Evolutionary conservation across 1,284 basidiomycete genomes (phyloP), one percentile per base, ranked within the genome.

Genomic region (Leccinum huronense): DNA sequence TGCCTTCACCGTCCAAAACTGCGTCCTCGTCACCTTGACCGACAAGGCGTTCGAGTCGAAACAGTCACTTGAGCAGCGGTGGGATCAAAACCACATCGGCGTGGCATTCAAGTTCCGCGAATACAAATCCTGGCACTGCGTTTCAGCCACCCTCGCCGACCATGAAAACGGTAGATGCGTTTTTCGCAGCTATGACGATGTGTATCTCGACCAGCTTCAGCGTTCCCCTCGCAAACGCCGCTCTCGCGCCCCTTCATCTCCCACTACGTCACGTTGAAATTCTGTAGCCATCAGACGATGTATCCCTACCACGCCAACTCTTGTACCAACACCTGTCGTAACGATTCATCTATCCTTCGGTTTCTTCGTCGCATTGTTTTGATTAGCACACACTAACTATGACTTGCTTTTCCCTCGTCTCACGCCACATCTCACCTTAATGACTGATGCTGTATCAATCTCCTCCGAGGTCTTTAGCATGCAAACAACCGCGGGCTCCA

Each of bases 121-220:
- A 69, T 65, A 69, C 36, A 73, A 75, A 36, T 72, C 68, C 36
- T 88, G 86, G 86, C 84, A 86, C 65, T 87, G 85, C 73, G 79
- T 87, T 40, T 88, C 84, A 85, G 86, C 85, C 30, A 82, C 79
- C 34, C 78, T 85, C 66, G 78, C 80, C 23, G 86, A 86, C 65
- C 79, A 81, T 64, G 81, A 76, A 57, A 53, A 83, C 66, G 75
- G 71, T 16, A 68, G 38, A 53, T 86, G 84, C 68, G 74, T 81
- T 48, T 86, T 86, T 70, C 79, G 86, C 64, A 87, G 80, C 69
- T 88, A 85, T 73, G 81, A 85, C 66, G 87, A 89, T 67, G 84
- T 88, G 19, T 85, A 83, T 66, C 68, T 83, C 38, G 76, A 82
- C 45, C 73, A 71, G 62, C 69, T 80, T 48, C 77, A 77, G 38